These are phyloP conservation scores for Suillus placidus DNA, from an alignment of 768 basidiomycete genomes.

Conservation along the genomic window DNA sequence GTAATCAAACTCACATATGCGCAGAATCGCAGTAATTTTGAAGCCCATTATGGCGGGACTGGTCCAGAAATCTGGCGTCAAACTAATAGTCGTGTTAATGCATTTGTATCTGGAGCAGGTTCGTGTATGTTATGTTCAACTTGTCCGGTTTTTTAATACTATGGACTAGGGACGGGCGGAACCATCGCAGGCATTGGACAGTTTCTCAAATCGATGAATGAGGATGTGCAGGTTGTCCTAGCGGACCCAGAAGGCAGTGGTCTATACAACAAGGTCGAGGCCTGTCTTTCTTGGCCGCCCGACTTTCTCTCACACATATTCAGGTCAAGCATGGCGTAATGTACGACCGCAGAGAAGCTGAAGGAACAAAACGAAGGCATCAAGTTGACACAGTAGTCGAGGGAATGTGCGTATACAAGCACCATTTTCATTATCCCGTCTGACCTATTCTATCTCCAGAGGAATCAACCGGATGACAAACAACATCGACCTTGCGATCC, in stretches of 20 bases:
- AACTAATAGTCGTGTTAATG: constrained; percentile 78
- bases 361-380: constrained; percentile 90
- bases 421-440: background rate
- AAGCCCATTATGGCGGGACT: constrained; percentile 87
- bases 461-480: constrained; percentile 93
- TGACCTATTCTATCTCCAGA: constrained; percentile 40
- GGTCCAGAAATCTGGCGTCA: constrained; percentile 97
- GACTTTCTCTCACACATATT: background rate
- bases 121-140: constrained; percentile 11
- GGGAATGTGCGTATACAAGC: constrained; percentile 62
- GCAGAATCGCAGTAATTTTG: constrained; percentile 86
- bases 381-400: constrained; percentile 98
- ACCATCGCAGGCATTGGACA: constrained; percentile 86
- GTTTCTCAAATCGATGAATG: constrained; percentile 77
- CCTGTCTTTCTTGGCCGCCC: background rate
- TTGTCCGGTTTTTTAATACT: background rate
- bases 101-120: constrained; percentile 92
- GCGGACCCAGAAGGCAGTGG: constrained; percentile 95
- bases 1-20: background rate
- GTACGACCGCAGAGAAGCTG: constrained; percentile 91
- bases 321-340: constrained; percentile 91
- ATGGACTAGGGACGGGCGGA: constrained; percentile 83
- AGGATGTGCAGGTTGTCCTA: constrained; percentile 68
- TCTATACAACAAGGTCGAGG: constrained; percentile 82
- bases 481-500: constrained; percentile 85